These are phyloP conservation scores for Neltuma alba DNA, from an alignment of 306 rosid genomes.

Conservation along the genomic window DNA sequence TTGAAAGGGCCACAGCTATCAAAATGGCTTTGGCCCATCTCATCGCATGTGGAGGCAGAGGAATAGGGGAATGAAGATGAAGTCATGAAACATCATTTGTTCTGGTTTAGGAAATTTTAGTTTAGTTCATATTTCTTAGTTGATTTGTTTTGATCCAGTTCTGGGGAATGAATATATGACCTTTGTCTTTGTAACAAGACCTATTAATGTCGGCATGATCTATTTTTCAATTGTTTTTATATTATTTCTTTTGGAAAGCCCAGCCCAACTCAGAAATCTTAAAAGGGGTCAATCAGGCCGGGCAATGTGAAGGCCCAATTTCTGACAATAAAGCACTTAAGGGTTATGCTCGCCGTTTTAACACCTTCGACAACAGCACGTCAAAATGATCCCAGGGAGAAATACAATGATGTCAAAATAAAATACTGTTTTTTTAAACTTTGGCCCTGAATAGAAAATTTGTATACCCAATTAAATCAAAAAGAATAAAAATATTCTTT, in stretches of 20 bases:
- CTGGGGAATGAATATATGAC: no score
- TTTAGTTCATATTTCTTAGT: neutral
- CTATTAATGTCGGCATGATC: no score
- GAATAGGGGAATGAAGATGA: neutral
- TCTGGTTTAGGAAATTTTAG: neutral
- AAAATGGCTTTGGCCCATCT: neutral
- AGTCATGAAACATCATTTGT: neutral
- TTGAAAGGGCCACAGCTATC: neutral
- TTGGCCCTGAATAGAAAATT: no score
- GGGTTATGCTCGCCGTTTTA: neutral
- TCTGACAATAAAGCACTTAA: neutral
- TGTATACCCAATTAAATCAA: no score
- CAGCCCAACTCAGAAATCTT: neutral
- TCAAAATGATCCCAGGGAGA: neutral
- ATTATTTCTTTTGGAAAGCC: no score
- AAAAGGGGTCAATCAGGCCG: neutral
- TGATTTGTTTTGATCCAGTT: neutral
- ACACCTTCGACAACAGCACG: neutral
- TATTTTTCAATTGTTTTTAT: neutral
- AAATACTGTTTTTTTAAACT: no score
- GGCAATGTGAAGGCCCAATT: neutral
- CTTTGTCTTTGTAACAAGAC: neutral
- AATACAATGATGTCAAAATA: slow-evolving; percentile 10
- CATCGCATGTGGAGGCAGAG: neutral
- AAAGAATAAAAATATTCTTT: no score